These are phyloP conservation scores for Conticribra guillardii DNA, from an alignment of 108 stramenopile species.

Conservation along the genomic window DNA sequence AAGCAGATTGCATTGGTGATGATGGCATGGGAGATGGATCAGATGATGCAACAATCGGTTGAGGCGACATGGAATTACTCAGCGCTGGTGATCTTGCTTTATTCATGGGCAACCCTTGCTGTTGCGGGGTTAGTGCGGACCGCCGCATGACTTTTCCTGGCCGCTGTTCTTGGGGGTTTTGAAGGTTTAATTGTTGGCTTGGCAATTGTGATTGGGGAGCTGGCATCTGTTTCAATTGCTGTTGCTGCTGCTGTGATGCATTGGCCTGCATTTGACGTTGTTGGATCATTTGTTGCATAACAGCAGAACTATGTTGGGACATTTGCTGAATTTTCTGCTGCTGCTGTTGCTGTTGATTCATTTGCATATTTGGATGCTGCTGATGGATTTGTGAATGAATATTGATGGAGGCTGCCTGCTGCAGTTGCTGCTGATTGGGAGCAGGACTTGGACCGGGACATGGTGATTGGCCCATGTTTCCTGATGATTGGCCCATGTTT, in stretches of 20 bases:
- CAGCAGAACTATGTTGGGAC: slow-evolving; percentile 17
- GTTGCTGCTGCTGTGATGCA: slow-evolving; percentile 12
- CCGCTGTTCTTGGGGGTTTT: not conserved
- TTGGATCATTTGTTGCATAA: slow-evolving; percentile 38
- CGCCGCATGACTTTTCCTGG: not conserved
- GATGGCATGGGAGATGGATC: not conserved
- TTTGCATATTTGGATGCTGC: slow-evolving; percentile 16
- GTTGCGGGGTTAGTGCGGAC: slow-evolving; percentile 1
- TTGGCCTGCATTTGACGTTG: slow-evolving; percentile 13
- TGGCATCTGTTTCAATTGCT: not conserved
- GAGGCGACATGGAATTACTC: not conserved
- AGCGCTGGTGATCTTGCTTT: slow-evolving; percentile 3
- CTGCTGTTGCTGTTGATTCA: slow-evolving; percentile 13
- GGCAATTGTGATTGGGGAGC: slow-evolving; percentile 1
- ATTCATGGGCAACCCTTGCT: not conserved
- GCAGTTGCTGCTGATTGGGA: slow-evolving; percentile 8
- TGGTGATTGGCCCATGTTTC: not conserved
- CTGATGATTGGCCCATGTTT: not conserved
- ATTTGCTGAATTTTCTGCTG: slow-evolving; percentile 7
- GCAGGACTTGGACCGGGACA: not conserved
- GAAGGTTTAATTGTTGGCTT: not conserved
- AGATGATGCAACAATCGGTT: not conserved
- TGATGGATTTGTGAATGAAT: not conserved
- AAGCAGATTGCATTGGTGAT: not conserved
- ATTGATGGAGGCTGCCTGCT: not conserved